These are phyloP conservation scores for Fraxinus sp. DNA, from an alignment of 305 asterid genomes.

Conservation along the genomic window DNA sequence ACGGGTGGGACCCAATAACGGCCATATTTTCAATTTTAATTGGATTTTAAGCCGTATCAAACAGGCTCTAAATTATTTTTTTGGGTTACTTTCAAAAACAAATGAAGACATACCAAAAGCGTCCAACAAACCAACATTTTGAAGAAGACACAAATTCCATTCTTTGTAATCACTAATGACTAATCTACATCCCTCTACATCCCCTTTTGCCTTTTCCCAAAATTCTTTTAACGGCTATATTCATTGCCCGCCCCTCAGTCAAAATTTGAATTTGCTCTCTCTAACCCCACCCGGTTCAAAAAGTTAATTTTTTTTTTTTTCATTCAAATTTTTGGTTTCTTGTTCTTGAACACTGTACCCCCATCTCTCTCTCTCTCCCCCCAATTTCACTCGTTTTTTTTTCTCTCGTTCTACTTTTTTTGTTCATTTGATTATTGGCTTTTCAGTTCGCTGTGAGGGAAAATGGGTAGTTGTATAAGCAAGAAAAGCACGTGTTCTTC, in stretches of 20 bases:
- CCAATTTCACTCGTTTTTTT: neutral
- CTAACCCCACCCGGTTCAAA: neutral
- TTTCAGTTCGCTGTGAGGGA: neutral
- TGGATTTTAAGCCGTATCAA: too few species aligned
- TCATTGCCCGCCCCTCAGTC: neutral
- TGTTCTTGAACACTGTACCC: too few species aligned
- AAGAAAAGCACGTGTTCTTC: slow-evolving; percentile 59
- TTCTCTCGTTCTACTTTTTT: neutral
- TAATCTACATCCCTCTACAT: neutral
- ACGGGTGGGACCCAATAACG: too few species aligned
- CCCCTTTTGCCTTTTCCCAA: neutral
- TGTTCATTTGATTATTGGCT: neutral
- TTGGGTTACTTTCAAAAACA: neutral
- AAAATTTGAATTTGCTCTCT: neutral
- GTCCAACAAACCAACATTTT: neutral
- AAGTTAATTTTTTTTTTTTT: neutral
- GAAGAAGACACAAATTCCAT: neutral
- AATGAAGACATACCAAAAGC: neutral
- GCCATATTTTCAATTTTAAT: too few species aligned
- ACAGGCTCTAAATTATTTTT: too few species aligned
- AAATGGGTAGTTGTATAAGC: slow-evolving; percentile 93
- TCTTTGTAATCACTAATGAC: neutral
- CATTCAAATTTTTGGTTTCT: too few species aligned
- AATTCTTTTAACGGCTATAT: neutral
- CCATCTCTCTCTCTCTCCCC: neutral